phyloP scores from a whole-genome alignment of 768 basidiomycete species.

The Rubroboletus pulcherrimus region DNA sequence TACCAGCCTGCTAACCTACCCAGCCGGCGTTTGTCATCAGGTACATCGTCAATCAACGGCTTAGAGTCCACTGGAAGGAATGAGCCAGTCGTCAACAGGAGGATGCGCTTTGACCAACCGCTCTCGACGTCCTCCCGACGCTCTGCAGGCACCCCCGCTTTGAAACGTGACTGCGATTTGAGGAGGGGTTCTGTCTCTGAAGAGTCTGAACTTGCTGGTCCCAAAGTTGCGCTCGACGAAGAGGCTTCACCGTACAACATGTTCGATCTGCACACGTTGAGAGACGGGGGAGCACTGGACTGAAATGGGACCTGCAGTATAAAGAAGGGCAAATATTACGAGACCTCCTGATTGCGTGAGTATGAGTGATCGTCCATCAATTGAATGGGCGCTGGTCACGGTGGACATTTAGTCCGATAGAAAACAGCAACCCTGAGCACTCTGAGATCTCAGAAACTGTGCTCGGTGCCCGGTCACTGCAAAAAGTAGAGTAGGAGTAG shows the following conservation, averaged over 20 bases:
- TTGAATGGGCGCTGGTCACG: too few relatives aligned
- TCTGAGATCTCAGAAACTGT: too few relatives aligned
- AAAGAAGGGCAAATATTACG: neutral
- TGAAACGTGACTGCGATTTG: neutral
- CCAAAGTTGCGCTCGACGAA: neutral
- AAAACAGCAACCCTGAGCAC: too few relatives aligned
- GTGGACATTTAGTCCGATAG: too few relatives aligned
- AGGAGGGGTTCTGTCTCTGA: constrained; percentile 24
- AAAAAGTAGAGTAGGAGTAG: too few relatives aligned
- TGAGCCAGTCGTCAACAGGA: neutral
- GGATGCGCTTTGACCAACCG: constrained; percentile 9
- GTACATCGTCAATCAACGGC: constrained; percentile 41
- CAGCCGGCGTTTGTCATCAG: constrained; percentile 45
- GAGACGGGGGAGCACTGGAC: neutral
- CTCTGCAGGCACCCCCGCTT: neutral
- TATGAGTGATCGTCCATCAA: too few relatives aligned
- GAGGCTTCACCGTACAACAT: constrained; percentile 1
- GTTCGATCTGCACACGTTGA: neutral
- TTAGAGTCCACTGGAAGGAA: constrained; percentile 1
- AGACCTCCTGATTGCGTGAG: neutral
- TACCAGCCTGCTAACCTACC: constrained; percentile 34
- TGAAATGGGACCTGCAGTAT: neutral
- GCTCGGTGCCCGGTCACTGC: too few relatives aligned
- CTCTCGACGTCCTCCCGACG: neutral
- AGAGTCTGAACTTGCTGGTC: neutral